Base-by-base conservation (phyloP, 495 filamentous ascomycete genomes). In the Cairneyella variabilis region DNA sequence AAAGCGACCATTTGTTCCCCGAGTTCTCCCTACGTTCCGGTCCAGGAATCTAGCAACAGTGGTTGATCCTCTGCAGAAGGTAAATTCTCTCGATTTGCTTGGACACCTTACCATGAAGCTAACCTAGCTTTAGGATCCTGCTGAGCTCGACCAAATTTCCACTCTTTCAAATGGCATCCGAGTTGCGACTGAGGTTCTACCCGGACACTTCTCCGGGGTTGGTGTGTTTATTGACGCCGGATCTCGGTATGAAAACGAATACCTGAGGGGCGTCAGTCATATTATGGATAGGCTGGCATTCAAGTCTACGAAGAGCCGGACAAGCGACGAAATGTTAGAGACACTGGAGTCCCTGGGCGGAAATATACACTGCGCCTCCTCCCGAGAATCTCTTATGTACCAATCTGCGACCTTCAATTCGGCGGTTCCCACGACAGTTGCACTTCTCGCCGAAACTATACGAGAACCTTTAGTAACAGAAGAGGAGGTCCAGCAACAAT, bases 351-450 rank as follows among this genome's bases (percentile, higher is more conserved):
- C 81, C 2, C 75, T 99, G 5, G 93, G 93, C 23, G 93, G 93
- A 18, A 96, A 95, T 60, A 89, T 97, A 54, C 91, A 97, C 71
- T 97, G 93, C 67, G 90, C 90, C 28, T 97, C 92, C 0, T 96
- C 92, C 0, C 77, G 93, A 36, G 93, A 99, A 67, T 90, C 91
- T 18, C 80, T 99, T 64, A 97, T 99, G 93, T 99, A 99, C 72
- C 95, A 97, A 69, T 86, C 90, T 4, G 95, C 93, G 30, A 97
- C 90, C 48, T 99, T 99, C 80, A 99, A 99, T 72, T 86, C 87
- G 10, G 83, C 91, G 3, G 89, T 97, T 21, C 84, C 89, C 12
- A 82, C 82, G 14, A 88, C 93, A 22, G 77, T 93, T 9, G 95
- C 77, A 9, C 73, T 99, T 22, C 77, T 99, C 23, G 95, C 93